These are phyloP conservation scores for Acrodontium crateriforme DNA, from an alignment of 2,329 filamentous ascomycete genomes.

Conservation along the genomic window DNA sequence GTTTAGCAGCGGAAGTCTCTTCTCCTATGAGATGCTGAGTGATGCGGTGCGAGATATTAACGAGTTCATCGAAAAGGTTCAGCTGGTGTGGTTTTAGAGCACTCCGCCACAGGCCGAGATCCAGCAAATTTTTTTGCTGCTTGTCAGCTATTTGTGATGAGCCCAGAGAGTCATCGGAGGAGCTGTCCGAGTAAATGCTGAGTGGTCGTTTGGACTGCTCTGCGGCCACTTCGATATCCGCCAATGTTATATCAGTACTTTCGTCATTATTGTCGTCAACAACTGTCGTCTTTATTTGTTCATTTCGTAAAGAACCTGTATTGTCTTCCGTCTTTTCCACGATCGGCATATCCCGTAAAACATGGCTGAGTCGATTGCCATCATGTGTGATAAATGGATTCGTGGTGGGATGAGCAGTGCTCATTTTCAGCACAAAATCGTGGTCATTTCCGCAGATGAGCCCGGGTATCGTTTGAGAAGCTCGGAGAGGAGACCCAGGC, in stretches of 20 bases:
- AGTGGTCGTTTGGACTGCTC: background rate
- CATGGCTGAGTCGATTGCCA: too few relatives aligned
- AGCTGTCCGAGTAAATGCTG: background rate
- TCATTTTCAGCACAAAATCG: too few relatives aligned
- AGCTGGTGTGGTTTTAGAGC: slow-evolving; percentile 27
- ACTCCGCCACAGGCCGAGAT: slow-evolving; percentile 24
- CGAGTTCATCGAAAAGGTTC: slow-evolving; percentile 24
- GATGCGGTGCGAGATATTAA: slow-evolving; percentile 29
- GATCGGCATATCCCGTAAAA: too few relatives aligned
- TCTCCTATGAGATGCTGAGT: slow-evolving; percentile 33
- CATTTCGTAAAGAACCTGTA: too few relatives aligned
- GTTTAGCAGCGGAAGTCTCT: slow-evolving; percentile 30
- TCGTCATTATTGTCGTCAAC: background rate
- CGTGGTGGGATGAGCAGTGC: too few relatives aligned
- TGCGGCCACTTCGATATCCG: too few relatives aligned
- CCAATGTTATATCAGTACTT: too few relatives aligned
- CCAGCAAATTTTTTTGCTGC: slow-evolving; percentile 3
- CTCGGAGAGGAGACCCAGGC: slow-evolving; percentile 27
- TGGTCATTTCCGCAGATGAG: too few relatives aligned
- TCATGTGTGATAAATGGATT: too few relatives aligned
- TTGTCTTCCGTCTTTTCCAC: too few relatives aligned
- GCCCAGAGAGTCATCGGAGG: background rate
- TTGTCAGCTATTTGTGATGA: background rate
- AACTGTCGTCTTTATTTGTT: background rate
- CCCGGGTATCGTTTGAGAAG: slow-evolving; percentile 26